Percentiles rank a stretch among this genome's conserved stretches.
phyloP scores from a whole-genome alignment of 768 basidiomycete species.

The Boletus eberwhitei region DNA sequence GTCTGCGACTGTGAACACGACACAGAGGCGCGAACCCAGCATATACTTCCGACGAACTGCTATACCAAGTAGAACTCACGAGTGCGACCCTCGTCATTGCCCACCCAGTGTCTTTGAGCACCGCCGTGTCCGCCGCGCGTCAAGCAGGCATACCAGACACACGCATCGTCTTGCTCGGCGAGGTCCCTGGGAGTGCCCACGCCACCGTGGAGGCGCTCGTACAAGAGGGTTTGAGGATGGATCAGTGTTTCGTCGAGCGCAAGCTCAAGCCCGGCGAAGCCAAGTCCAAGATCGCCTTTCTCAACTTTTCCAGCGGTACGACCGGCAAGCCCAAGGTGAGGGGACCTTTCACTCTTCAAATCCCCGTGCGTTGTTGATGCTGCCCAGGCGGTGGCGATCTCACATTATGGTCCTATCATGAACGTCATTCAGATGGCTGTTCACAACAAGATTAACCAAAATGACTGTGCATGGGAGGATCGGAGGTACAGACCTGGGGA shows the following conservation, averaged over 20 bases:
- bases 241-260: constrained; percentile 42
- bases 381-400: constrained; percentile 54
- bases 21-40: constrained; percentile 34
- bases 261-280: constrained; percentile 54
- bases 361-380: neutral
- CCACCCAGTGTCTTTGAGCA: constrained; percentile 26
- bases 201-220: constrained; percentile 49
- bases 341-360: neutral
- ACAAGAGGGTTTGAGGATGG: constrained; percentile 36
- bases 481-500: constrained; percentile 53
- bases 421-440: constrained; percentile 60
- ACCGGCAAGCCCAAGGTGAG: constrained; percentile 49
- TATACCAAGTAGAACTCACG: constrained; percentile 31
- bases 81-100: constrained; percentile 30
- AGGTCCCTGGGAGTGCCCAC: constrained; percentile 8
- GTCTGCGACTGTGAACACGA: neutral
- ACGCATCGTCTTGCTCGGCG: constrained; percentile 29
- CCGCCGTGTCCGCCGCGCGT: constrained; percentile 30
- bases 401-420: constrained; percentile 62
- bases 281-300: constrained; percentile 58
- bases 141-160: constrained; percentile 29
- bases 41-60: constrained; percentile 32
- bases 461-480: constrained; percentile 37
- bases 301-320: constrained; percentile 74
- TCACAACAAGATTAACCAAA: constrained; percentile 43